A percentile compares a stretch with the other conserved stretches of the same genome.
These are phyloP conservation scores for Coprinopsis sp. DNA, from an alignment of 768 basidiomycete species.

Conservation along the genomic window DNA sequence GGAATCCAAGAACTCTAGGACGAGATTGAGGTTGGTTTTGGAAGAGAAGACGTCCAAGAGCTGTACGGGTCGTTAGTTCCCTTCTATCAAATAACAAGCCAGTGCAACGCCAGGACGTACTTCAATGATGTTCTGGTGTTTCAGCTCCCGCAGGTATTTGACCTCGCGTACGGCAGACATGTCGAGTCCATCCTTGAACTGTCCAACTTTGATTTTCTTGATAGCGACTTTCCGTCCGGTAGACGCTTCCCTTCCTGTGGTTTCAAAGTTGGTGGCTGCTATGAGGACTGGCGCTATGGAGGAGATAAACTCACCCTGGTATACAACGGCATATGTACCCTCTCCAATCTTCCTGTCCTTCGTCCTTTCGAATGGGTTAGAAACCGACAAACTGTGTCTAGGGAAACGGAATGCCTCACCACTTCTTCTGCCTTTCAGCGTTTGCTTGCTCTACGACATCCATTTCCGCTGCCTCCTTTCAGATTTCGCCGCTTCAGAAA, in stretches of 20 bases:
- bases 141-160: slow-evolving; percentile 90
- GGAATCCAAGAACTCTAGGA: slow-evolving; percentile 92
- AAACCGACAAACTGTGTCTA: background rate
- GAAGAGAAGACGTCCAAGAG: slow-evolving; percentile 95
- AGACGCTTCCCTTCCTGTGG: slow-evolving; percentile 64
- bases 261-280: background rate
- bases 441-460: slow-evolving; percentile 83
- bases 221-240: slow-evolving; percentile 89
- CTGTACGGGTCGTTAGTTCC: slow-evolving; percentile 36
- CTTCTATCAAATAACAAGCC: too few relatives aligned
- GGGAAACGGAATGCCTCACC: slow-evolving; percentile 32
- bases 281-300: background rate
- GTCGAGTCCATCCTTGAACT: slow-evolving; percentile 96
- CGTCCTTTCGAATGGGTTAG: slow-evolving; percentile 47
- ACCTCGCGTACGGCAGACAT: slow-evolving; percentile 99
- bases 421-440: slow-evolving; percentile 62
- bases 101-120: slow-evolving; percentile 34
- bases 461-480: too few relatives aligned
- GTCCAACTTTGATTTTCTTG: slow-evolving; percentile 96
- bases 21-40: slow-evolving; percentile 94
- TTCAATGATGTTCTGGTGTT: slow-evolving; percentile 93
- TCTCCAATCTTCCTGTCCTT: slow-evolving; percentile 84
- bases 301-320: slow-evolving; percentile 63
- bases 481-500: too few relatives aligned
- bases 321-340: slow-evolving; percentile 96